Evolutionary conservation across 805 yeast species (phyloP), one percentile per base, ranked within the genome.

Genomic region (Spencermartinsiella europaea): DNA sequence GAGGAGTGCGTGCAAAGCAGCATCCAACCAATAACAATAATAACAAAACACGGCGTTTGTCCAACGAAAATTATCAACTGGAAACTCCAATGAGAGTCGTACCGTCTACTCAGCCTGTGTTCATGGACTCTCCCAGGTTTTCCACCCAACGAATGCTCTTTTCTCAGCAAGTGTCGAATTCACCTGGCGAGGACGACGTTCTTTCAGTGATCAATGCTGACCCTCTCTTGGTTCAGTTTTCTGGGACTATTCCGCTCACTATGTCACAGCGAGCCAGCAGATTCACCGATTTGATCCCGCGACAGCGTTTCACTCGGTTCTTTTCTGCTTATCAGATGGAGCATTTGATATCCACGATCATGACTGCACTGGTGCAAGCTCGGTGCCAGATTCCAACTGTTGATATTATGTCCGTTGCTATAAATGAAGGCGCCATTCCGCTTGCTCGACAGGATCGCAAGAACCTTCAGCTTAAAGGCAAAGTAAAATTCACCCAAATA

Each of bases 171-270:
- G 35, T 28, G 3, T 46, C 56, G 66, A 2, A 64, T 62, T 45
- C n/a, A 3, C 21, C 31, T 5, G 38, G 17, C 7, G 47, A 36
- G 10, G 34, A 35, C n/a, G 51, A 48, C 5, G 50, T 46, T 17
- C 40, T 44, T 12, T 46, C 49, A 5, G 61, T 73, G 31, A 68
- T 77, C 19, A 62, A 78, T 0, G 66, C 66, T 52, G 82, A 77
- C 55, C 81, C 81, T 1, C 75, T 78, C 1, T 63, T 70, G 3
- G 47, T 76, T 15, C 82, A 77, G 54, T 77, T 76, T 55, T 56
- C 27, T 19, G 40, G 42, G 21, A 38, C 35, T 22, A 49, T 51
- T 17, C 54, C 57, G 16, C 34, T 34, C 15, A 44, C 55, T 17
- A 36, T 53, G 39, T 48, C 57, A 8, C 57, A 53, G 38, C 27